Percentiles rank a stretch among this genome's conserved stretches.
Conservation (phyloP, 2,329 filamentous ascomycete genomes). For the Pseudogymnoascus sp. region DNA sequence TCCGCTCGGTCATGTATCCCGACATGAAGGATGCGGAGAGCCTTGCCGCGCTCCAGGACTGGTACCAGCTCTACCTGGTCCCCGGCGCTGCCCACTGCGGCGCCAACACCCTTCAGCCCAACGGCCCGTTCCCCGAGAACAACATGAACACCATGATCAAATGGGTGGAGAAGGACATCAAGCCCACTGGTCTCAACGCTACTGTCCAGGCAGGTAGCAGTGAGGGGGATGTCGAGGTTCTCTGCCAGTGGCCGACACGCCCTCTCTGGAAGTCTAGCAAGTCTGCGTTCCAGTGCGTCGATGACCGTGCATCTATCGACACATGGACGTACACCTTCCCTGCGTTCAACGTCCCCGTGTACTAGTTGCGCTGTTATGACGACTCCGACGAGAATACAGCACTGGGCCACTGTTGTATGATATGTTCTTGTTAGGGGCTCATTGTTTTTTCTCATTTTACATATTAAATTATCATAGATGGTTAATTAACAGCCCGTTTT, state of each 20-base stretch:
- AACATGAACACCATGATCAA: conserved; percentile 65
- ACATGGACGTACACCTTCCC: conserved; percentile 24
- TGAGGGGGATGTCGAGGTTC: conserved; percentile 29
- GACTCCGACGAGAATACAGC: too few species aligned
- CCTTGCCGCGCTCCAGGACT: conserved; percentile 37
- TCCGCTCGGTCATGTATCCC: conserved; percentile 42
- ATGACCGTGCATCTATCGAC: conserved; percentile 22
- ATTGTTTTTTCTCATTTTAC: too few species aligned
- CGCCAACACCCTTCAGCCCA: conserved; percentile 36
- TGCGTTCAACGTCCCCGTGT: conserved; percentile 19
- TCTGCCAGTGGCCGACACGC: conserved; percentile 34
- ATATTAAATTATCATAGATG: too few species aligned
- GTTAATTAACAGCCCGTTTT: too few species aligned
- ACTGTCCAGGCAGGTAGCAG: conserved; percentile 27
- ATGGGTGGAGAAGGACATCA: conserved; percentile 51
- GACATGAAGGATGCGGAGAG: conserved; percentile 31
- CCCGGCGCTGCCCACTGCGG: conserved; percentile 47
- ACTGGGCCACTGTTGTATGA: too few species aligned
- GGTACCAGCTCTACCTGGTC: conserved; percentile 47
- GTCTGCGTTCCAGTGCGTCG: conserved; percentile 22
- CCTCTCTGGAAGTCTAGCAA: conserved; percentile 24
- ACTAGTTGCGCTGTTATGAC: background rate
- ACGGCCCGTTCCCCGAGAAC: conserved; percentile 34
- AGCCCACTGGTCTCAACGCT: conserved; percentile 32
- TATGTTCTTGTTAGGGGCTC: too few species aligned